Evolutionary conservation across 306 rosid genomes (phyloP).

Genomic region (Elaeagnus macrophylla): DNA sequence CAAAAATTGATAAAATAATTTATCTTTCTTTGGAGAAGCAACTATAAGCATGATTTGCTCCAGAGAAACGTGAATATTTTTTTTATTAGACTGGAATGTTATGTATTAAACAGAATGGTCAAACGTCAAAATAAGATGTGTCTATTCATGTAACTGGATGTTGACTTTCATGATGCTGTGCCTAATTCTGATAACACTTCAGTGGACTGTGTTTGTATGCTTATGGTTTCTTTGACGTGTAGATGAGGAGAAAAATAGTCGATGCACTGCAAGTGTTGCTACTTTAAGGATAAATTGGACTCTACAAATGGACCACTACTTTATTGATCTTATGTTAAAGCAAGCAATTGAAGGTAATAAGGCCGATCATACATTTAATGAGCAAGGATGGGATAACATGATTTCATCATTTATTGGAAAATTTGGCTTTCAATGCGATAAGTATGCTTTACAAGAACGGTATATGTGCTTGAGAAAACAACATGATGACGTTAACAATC

Average conservation of each 20-base stretch:
- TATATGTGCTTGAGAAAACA: slow-evolving; percentile 50
- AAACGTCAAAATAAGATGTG: too few relatives aligned
- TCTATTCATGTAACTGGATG: too few relatives aligned
- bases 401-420: slow-evolving; percentile 28
- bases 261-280: slow-evolving; percentile 13
- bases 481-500: slow-evolving; percentile 33
- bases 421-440: slow-evolving; percentile 40
- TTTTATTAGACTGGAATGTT: not conserved
- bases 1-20: too few relatives aligned
- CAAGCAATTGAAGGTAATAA: slow-evolving; percentile 39
- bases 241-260: slow-evolving; percentile 33
- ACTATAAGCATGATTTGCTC: too few relatives aligned
- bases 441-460: slow-evolving; percentile 36
- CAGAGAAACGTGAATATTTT: not conserved
- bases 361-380: slow-evolving; percentile 33
- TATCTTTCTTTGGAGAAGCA: too few relatives aligned
- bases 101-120: not conserved
- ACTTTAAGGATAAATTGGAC: slow-evolving; percentile 44
- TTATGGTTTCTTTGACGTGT: slow-evolving; percentile 21
- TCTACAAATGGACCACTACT: slow-evolving; percentile 34
- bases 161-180: not conserved
- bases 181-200: not conserved
- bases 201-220: not conserved
- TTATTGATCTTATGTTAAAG: slow-evolving; percentile 51
- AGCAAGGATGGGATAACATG: slow-evolving; percentile 54